Base-by-base conservation (phyloP, 106 monocot species). In the Hemerocallis citrina region DNA sequence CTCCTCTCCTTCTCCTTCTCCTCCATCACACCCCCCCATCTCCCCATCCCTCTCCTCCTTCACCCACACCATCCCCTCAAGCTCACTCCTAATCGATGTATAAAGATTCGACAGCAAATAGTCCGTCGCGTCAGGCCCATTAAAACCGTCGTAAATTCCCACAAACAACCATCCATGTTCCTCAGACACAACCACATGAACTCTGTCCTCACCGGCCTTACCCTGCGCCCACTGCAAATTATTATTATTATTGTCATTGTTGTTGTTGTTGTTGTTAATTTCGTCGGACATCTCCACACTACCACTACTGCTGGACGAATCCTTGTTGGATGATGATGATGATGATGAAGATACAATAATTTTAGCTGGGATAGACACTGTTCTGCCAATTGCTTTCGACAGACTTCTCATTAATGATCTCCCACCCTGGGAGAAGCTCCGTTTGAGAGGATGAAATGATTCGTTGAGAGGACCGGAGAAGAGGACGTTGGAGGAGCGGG, bases 71-170 rank as follows among this genome's bases (percentile, higher is more conserved):
- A 69, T 8, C 4, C 68, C 75, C 7, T 76, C 65, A 41, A 76
- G 69, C 71, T 77, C 77, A 4, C 16, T 9, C 5, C 72, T 66
- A 0, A 77, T 55, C 16, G 64, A 40, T 7, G 52, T n/a, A 30
- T 77, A 77, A 43, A 77, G 67, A 47, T 77, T 65, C n/a, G 65
- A 65, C 58, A 77, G 71, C 11, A 77, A 67, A 67, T 59, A 77
- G 34, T 77, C 77, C 23, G 77, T 60, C 36, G 77, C 76, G 35
- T 76, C 76, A 15, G 75, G 75, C 56, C 75, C 75, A 20, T 75
- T 75, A 57, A 75, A 75, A 7, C 75, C 68, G 39, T 75, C 70
- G 60, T 76, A 76, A 65, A 76, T 76, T 3, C 76, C 76, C 19
- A 76, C 70, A 40, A 76, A 76, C 34, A 71, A 37, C 70, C 70